These are phyloP conservation scores for Fistulina hepatica DNA, from an alignment of 1,284 basidiomycete genomes.

Conservation along the genomic window DNA sequence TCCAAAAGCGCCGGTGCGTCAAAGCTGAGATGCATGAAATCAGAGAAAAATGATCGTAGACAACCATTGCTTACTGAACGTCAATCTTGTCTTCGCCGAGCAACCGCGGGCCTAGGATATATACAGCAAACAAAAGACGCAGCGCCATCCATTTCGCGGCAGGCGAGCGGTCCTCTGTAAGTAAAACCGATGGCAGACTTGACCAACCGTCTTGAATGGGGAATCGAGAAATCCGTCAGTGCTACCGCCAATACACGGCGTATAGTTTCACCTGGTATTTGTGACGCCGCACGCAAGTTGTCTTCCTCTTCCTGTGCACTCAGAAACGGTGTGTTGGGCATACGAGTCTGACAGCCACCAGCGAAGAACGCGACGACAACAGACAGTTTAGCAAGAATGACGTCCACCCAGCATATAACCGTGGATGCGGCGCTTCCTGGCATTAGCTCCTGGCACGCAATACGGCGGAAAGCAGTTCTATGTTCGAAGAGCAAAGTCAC, in stretches of 20 bases:
- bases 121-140: slow-evolving; percentile 40
- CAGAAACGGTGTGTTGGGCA: slow-evolving; percentile 15
- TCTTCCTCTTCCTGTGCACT: slow-evolving; percentile 31
- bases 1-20: too few species aligned
- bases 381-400: slow-evolving; percentile 43
- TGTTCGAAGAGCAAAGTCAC: slow-evolving; percentile 37
- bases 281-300: slow-evolving; percentile 43
- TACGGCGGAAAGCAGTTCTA: slow-evolving; percentile 33
- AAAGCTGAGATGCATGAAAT: too few species aligned
- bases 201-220: slow-evolving; percentile 16
- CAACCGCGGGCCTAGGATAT: slow-evolving; percentile 40
- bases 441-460: slow-evolving; percentile 26
- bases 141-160: slow-evolving; percentile 47
- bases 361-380: slow-evolving; percentile 29
- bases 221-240: slow-evolving; percentile 9
- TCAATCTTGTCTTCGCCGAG: too few species aligned
- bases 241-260: slow-evolving; percentile 1
- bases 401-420: slow-evolving; percentile 52
- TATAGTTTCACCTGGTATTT: slow-evolving; percentile 42
- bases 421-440: slow-evolving; percentile 19
- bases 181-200: slow-evolving; percentile 41
- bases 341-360: slow-evolving; percentile 19
- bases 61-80: too few species aligned
- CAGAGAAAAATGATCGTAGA: slow-evolving; percentile 2
- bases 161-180: slow-evolving; percentile 38